Base-by-base conservation (phyloP, 345 rosid species). In the Gossypium sturtianum region DNA sequence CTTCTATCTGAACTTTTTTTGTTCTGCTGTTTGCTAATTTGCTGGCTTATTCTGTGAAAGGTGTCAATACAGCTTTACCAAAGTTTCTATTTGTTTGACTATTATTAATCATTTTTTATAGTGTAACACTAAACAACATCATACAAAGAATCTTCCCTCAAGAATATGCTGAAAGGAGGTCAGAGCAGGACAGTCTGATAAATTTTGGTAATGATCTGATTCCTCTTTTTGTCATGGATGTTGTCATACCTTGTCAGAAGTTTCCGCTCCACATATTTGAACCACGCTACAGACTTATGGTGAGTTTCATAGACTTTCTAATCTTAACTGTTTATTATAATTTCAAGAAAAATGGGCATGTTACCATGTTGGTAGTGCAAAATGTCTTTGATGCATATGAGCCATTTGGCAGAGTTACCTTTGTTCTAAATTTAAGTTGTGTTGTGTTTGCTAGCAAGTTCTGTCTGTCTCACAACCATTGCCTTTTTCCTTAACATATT, bases 211-310 rank as follows among this genome's bases (percentile, higher is more conserved):
- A 80, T 87, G 98, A 95, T 81, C 76, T 84, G 78, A 82, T 95
- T 77, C 99, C 98, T 59, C 95, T 95, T 75, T 92, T 91, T 77
- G 97, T 92, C 79, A 87, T 91, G 98, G 97, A 95, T 81, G 95
- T 87, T 74, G 89, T 88, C 52, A 87, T 92, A 70, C 98, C 98
- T 59, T 89, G 96, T 78, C 98, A 92, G 80, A 94, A 90, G 88
- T 80, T 88, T 81, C 89, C 87, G 58, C 97, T 94, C 72, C 87
- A 88, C 74, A 94, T 94, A 78, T 92, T 91, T 84, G 98, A 94
- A 85, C 98, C 98, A 16, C 86, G 96, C 38, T 92, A 94, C 75
- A 82, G 98, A 76, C 90, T 94, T 43, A 92, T 94, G 98, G 98
- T 94, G 79, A 85, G 93, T 83, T 81, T 69, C 44, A 75, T 56